Base-by-base conservation (phyloP, 768 basidiomycete genomes). In the Amanita pallidorosea region DNA sequence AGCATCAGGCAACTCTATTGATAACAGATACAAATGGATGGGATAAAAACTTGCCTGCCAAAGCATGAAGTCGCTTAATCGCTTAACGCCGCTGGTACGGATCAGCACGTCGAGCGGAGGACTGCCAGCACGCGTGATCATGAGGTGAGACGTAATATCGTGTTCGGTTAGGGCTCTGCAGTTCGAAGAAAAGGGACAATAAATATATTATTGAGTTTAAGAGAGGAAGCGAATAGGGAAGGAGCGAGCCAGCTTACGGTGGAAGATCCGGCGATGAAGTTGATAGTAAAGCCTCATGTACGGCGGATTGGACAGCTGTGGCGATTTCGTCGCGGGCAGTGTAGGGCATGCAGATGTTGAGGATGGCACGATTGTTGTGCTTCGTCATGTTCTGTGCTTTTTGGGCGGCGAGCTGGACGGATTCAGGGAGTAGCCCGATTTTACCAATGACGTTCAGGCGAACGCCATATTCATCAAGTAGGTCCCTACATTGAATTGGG, bases 291-390 rank as follows among this genome's bases (percentile, higher is more conserved):
- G 69, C 67, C n/a, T 70, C 62, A 7, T 67, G 65, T 36, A 81
- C 70, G 34, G 69, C 70, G 1, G 69, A 65, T 54, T 81, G 70
- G 2, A 97, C 77, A 0, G 95, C 88, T 0, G 80, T 78, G 2
- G 88, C 77, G 11, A 98, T 93, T 65, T 99, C 96, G 60, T 99
- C 89, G 25, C 85, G 77, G 2, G 93, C 86, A 4, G 91, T 75
- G 60, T 97, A 99, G 0, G 95, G 85, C 74, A 93, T 90, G 67
- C 88, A 91, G 4, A 98, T 70, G 61, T 98, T 97, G 33, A 98
- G 72, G 23, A 94, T 84, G 1, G 88, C 82, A 29, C 71, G 69
- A 15, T 74, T 71, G 57, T 97, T 87, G 36, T 85, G 66, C 46
- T 74, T 70, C 2, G 96, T 97, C 69, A 91, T 66, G 8, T 67